Evolutionary conservation across 192 early-diverging fungal species (phyloP), one percentile per base, ranked within the genome.

Genomic region (Coemansia sp.): DNA sequence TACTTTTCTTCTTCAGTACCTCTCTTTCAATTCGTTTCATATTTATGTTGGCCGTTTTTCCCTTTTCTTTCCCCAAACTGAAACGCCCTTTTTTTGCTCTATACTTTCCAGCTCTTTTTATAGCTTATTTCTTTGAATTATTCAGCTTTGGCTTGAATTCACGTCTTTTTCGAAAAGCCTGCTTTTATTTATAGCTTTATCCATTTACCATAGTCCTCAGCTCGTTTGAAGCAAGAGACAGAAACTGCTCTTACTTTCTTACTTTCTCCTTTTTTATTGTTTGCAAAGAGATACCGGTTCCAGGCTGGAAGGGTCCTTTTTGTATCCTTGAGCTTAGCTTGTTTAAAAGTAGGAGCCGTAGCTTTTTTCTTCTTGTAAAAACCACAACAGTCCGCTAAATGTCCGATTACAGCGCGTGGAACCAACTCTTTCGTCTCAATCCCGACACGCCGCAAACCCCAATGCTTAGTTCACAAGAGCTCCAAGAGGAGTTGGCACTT

Each of bases 401-500:
- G 78, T 68, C 78, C 18, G 78, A 81, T 44, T 75, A 72, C 63
- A 75, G 67, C 57, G 78, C 63, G 38, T 72, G 73, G 73, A 81
- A 38, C 61, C 78, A 75, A 64, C 73, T 81, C 11, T 81, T 81
- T 60, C 78, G 78, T 63, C 63, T 81, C 30, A 88, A 88, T 56
- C 84, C 87, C 36, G 87, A 87, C 34, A 72, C 81, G 18, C 83
- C 85, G 15, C 75, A 68, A 30, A 77, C 76, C 21, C 73, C 77
- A 41, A 76, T 81, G 75, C 74, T 87, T 23, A 85, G 87, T 67
- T 81, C 83, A 55, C 79, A 87, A 44, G 89, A 90, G 74, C 81
- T 89, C 44, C 80, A 86, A 51, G 83, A 87, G 21, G 89, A 90
- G 60, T 79, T 90, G 53, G 80, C 87, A 9, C 77, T 90, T 33